Evolutionary conservation across 441 rosid species (phyloP).

Genomic region (Bocquillonia castaneifolia): DNA sequence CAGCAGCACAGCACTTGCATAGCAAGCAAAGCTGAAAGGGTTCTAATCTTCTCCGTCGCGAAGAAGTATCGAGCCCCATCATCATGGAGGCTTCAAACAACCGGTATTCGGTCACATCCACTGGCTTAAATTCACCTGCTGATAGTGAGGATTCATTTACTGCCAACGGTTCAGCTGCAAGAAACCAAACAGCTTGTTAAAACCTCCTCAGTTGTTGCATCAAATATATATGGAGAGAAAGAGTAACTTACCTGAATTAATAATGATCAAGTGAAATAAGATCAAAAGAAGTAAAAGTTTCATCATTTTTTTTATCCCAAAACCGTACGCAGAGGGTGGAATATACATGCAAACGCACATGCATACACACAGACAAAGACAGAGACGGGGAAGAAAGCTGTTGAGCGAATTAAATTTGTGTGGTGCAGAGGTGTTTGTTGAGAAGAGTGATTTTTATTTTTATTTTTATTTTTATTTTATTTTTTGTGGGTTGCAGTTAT

Average conservation of each 20-base stretch:
- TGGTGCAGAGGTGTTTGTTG: constrained; percentile 12
- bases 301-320: constrained; percentile 1
- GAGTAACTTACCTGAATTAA: constrained; percentile 21
- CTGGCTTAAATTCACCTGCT: constrained; percentile 20
- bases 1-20: constrained; percentile 60
- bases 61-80: background rate
- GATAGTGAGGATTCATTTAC: background rate
- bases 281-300: background rate
- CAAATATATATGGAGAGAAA: too few relatives aligned
- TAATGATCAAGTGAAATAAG: background rate
- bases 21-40: constrained; percentile 62
- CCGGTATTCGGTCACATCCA: constrained; percentile 21
- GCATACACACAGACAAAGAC: background rate
- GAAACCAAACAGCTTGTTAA: background rate
- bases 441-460: background rate
- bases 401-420: background rate
- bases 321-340: background rate
- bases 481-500: too few relatives aligned
- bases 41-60: constrained; percentile 24
- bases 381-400: background rate
- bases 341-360: background rate
- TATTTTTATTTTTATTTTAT: too few relatives aligned
- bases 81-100: background rate
- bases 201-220: too few relatives aligned
- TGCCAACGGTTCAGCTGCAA: constrained; percentile 15